phyloP scores from a whole-genome alignment of 2,329 filamentous ascomycete genomes.

The Aspergillus oerlinghausenensis region DNA sequence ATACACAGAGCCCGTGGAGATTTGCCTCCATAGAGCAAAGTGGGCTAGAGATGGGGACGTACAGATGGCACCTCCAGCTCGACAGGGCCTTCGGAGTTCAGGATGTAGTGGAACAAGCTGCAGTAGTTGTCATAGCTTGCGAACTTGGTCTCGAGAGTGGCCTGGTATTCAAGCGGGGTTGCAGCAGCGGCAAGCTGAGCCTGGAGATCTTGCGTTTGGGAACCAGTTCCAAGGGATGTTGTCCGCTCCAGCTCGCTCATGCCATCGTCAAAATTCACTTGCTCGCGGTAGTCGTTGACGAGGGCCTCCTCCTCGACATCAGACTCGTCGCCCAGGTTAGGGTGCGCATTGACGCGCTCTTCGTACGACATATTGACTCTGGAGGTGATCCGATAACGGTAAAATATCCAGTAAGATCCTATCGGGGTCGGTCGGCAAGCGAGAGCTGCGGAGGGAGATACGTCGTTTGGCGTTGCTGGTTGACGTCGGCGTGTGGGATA shows the following conservation, averaged over 20 bases:
- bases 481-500: constrained; percentile 35
- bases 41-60: constrained; percentile 41
- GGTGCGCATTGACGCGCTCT: constrained; percentile 39
- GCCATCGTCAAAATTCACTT: constrained; percentile 88
- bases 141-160: constrained; percentile 93
- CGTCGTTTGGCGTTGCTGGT: constrained; percentile 20
- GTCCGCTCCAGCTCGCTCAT: constrained; percentile 76
- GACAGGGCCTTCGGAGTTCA: constrained; percentile 98
- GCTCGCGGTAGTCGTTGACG: constrained; percentile 92
- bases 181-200: constrained; percentile 85
- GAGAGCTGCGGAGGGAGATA: constrained; percentile 17
- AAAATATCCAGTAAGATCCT: constrained; percentile 5
- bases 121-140: constrained; percentile 99
- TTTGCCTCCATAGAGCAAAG: constrained; percentile 4
- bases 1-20: background rate
- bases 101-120: constrained; percentile 97
- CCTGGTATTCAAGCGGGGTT: constrained; percentile 92
- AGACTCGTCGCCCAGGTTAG: constrained; percentile 67
- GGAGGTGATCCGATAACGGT: constrained; percentile 9
- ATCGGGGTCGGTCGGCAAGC: constrained; percentile 15
- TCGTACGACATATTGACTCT: constrained; percentile 42
- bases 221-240: constrained; percentile 63
- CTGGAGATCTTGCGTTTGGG: constrained; percentile 86
- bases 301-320: constrained; percentile 95
- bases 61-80: constrained; percentile 95